Evolutionary conservation across 2,329 filamentous ascomycete genomes (phyloP), one percentile per base, ranked within the genome.

Genomic region (Dactylellina leptospora): DNA sequence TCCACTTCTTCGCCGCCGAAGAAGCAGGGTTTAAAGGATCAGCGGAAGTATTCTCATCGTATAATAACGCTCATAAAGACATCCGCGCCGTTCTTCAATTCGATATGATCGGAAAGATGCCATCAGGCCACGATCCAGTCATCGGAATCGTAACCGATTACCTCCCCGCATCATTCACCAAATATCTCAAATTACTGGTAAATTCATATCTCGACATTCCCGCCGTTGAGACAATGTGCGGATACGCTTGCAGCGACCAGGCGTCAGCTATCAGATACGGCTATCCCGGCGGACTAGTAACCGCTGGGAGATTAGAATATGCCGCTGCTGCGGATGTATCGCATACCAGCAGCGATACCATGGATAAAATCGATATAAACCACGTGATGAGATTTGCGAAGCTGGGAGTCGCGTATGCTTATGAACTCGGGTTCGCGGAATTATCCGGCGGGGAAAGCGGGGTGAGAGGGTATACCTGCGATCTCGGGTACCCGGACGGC

Each of bases 1-100:
- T 97, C 80, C 93, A 97, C 81, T 96, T 92, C 91, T 96, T 96
- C 82, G 90, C 88, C 36, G 92, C 91, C 9, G 92, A 96, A 79
- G 92, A 96, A 80, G 91, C 89, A 48, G 92, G 92, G 23, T 83
- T 96, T 42, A 85, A 96, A 2, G 92, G 92, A 66, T 73, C 69
- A 2, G 10, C 47, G 1, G 69, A 47, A 0, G 42, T 83, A 58
- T 82, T 82, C 74, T 76, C 79, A 22, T 74, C 77, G 42, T 83
- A 83, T 69, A 74, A 77, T 44, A 75, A 76, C 0, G 73, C 76
- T 2, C 76, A 77, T 2, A 76, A 76, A 0, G 77, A 80, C 20
- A 79, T 83, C 66, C 79, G 79, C 63, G 80, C 80, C 9, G 81
- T 82, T 78, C 78, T 83, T 0, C 80, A 82, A 76, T 81, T 82